Percentiles rank a stretch among this genome's conserved stretches.
These are phyloP conservation scores for Cystofilobasidium bisporidii DNA, from an alignment of 768 basidiomycete species.

Conservation along the genomic window DNA sequence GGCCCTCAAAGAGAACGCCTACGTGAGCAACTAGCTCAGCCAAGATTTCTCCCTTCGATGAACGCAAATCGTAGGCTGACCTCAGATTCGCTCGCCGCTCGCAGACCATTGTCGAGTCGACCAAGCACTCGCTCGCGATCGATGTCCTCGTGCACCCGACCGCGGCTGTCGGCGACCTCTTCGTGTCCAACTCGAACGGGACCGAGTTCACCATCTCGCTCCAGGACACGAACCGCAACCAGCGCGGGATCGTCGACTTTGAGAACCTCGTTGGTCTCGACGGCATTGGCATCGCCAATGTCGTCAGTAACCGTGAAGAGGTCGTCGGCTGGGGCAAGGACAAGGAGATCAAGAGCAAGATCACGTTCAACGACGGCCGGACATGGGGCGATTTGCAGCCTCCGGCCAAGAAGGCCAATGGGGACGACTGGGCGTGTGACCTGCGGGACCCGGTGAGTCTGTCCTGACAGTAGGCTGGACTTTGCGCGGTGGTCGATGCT, in stretches of 20 bases:
- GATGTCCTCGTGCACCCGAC: conserved; percentile 67
- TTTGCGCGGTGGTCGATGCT: too few relatives aligned
- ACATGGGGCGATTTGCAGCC: conserved; percentile 63
- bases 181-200: conserved; percentile 91
- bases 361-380: conserved; percentile 88
- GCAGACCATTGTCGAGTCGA: conserved; percentile 91
- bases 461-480: too few relatives aligned
- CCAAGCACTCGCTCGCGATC: conserved; percentile 83
- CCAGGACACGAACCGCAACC: conserved; percentile 84
- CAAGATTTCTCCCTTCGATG: neutral
- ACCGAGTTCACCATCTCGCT: conserved; percentile 88
- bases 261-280: conserved; percentile 73
- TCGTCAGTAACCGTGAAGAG: conserved; percentile 71
- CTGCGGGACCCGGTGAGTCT: conserved; percentile 41
- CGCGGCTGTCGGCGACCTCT: conserved; percentile 70
- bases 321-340: conserved; percentile 59
- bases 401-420: conserved; percentile 54
- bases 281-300: conserved; percentile 83
- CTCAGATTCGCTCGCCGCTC: neutral
- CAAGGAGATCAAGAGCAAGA: conserved; percentile 66
- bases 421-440: conserved; percentile 57
- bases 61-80: too few relatives aligned
- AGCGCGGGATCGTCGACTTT: conserved; percentile 80
- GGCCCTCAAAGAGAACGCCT: conserved; percentile 62
- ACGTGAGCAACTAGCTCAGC: conserved; percentile 27